phyloP scores from a whole-genome alignment of 495 filamentous ascomycete genomes.

The Tuber brumale region DNA sequence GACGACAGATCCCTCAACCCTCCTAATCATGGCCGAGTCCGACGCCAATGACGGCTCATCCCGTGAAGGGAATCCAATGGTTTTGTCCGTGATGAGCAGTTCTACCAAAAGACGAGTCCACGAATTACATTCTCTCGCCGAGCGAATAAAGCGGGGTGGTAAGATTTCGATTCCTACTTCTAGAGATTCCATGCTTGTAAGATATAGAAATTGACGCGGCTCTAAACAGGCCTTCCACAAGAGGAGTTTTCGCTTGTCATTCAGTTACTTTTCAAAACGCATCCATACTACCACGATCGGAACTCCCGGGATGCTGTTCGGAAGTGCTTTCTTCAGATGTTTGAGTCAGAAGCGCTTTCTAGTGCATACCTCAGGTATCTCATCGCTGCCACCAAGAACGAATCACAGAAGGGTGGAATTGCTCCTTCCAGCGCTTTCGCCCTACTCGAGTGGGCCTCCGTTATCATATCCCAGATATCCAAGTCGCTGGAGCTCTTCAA shows the following conservation, averaged over 20 bases:
- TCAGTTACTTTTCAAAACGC: conserved; percentile 70
- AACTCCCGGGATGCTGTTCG: conserved; percentile 73
- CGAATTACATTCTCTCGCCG: conserved; percentile 47
- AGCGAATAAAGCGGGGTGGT: conserved; percentile 47
- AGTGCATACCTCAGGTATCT: conserved; percentile 54
- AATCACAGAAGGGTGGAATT: conserved; percentile 66
- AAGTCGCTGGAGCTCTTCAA: conserved; percentile 23
- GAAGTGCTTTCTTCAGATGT: conserved; percentile 61
- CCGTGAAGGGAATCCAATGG: conserved; percentile 25
- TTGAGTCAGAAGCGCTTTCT: conserved; percentile 50
- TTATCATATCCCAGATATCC: conserved; percentile 30
- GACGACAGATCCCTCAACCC: conserved; percentile 4
- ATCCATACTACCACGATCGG: conserved; percentile 80
- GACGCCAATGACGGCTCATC: conserved; percentile 11
- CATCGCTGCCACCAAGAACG: conserved; percentile 46
- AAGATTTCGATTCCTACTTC: conserved; percentile 9
- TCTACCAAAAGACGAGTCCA: conserved; percentile 49
- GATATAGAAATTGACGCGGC: conserved; percentile 9
- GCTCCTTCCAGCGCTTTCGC: conserved; percentile 76
- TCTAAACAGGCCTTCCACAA: conserved; percentile 26
- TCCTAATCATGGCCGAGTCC: conserved; percentile 25
- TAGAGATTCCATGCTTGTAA: background rate
- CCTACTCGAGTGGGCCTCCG: conserved; percentile 70
- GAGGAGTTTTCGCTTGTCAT: conserved; percentile 48
- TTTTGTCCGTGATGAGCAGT: conserved; percentile 43